These are phyloP conservation scores for Neurospora hispaniola DNA, from an alignment of 495 filamentous ascomycete species.

Conservation along the genomic window DNA sequence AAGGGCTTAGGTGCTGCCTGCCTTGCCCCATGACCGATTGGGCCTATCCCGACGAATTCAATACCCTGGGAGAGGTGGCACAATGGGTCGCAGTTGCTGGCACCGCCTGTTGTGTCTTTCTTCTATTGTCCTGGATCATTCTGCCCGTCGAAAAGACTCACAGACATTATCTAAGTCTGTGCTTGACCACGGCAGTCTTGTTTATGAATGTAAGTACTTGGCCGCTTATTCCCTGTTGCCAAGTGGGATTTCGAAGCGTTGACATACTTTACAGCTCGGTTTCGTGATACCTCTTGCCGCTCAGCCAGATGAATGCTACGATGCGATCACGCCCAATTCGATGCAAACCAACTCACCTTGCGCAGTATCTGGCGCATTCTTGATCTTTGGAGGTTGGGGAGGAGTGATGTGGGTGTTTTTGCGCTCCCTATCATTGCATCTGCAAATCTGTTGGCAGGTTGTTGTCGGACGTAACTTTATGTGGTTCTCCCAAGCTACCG, in stretches of 20 bases:
- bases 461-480: constrained; percentile 84
- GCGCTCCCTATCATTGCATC: constrained; percentile 80
- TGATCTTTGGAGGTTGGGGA: constrained; percentile 75
- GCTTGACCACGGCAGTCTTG: constrained; percentile 61
- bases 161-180: constrained; percentile 86
- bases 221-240: constrained; percentile 13
- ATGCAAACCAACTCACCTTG: constrained; percentile 77
- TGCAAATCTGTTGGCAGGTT: constrained; percentile 96
- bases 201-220: constrained; percentile 55
- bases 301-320: constrained; percentile 72
- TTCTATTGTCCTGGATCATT: constrained; percentile 71
- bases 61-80: constrained; percentile 49
- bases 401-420: constrained; percentile 85
- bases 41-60: constrained; percentile 70
- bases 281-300: constrained; percentile 85
- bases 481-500: constrained; percentile 67
- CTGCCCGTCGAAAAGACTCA: constrained; percentile 84
- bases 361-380: constrained; percentile 76
- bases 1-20: constrained; percentile 57
- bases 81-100: constrained; percentile 73
- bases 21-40: constrained; percentile 82
- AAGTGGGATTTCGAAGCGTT: neutral
- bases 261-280: constrained; percentile 41
- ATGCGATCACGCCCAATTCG: constrained; percentile 85
- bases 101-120: constrained; percentile 59